Evolutionary conservation across 345 rosid species (phyloP).

Genomic region (Brassica incana): DNA sequence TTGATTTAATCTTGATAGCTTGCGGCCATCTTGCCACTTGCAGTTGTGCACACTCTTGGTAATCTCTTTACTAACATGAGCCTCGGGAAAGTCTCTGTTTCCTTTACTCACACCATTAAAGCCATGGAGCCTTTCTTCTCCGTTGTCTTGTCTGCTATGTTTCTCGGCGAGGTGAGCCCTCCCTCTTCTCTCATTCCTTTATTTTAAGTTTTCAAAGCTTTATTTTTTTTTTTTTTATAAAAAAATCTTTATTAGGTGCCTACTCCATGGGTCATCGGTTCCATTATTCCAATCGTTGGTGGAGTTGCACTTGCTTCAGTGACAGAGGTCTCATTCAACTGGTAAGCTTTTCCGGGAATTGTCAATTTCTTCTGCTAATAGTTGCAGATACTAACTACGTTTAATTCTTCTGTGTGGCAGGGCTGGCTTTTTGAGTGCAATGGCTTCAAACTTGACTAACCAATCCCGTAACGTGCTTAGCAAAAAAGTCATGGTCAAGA

Average conservation of each 20-base stretch:
- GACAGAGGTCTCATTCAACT: conserved; percentile 91
- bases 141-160: conserved; percentile 89
- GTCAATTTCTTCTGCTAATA: neutral
- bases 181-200: neutral
- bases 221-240: neutral
- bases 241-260: conserved; percentile 50
- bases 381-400: neutral
- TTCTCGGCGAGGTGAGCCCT: conserved; percentile 76
- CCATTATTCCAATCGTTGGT: conserved; percentile 89
- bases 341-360: conserved; percentile 47
- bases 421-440: conserved; percentile 91
- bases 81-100: conserved; percentile 97
- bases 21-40: conserved; percentile 80
- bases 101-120: conserved; percentile 98
- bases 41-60: conserved; percentile 82
- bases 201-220: neutral
- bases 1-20: conserved; percentile 50
- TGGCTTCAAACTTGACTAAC: conserved; percentile 87
- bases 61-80: conserved; percentile 97
- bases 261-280: conserved; percentile 80
- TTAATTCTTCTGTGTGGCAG: conserved; percentile 36
- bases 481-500: conserved; percentile 93
- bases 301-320: conserved; percentile 96
- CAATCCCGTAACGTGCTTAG: conserved; percentile 91
- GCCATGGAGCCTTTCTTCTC: conserved; percentile 99